Conservation (phyloP, 495 filamentous ascomycete species). For the Xylaria intraflava region DNA sequence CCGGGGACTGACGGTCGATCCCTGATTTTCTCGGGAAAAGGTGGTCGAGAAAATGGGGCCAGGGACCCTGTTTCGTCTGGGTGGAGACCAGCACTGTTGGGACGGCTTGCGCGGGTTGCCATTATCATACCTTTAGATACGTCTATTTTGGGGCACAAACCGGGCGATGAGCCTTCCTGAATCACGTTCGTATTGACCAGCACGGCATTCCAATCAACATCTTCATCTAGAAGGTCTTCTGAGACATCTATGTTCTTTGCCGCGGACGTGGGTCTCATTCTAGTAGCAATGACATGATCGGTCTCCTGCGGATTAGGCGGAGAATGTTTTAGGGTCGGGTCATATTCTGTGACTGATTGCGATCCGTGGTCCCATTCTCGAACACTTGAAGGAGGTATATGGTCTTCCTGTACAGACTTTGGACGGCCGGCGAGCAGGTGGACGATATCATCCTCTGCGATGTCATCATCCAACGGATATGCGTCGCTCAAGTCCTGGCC, state of each 20-base stretch:
- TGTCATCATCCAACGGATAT: slow-evolving; percentile 19
- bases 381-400: slow-evolving; percentile 26
- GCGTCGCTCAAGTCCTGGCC: slow-evolving; percentile 1
- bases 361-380: slow-evolving; percentile 23
- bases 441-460: slow-evolving; percentile 8
- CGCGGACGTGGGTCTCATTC: background rate
- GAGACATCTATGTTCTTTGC: background rate
- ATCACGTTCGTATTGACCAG: slow-evolving; percentile 12
- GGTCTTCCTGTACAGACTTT: slow-evolving; percentile 12
- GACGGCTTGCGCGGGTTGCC: background rate
- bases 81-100: background rate
- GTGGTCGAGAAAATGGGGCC: slow-evolving; percentile 39
- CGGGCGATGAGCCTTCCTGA: slow-evolving; percentile 1
- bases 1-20: slow-evolving; percentile 50
- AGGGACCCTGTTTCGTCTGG: slow-evolving; percentile 10
- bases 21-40: slow-evolving; percentile 42
- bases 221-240: slow-evolving; percentile 30
- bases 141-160: background rate
- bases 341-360: slow-evolving; percentile 23
- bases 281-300: background rate
- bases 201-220: slow-evolving; percentile 33
- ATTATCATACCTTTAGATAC: background rate
- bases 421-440: slow-evolving; percentile 7
- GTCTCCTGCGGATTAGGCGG: slow-evolving; percentile 7
- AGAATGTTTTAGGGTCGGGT: slow-evolving; percentile 19